These are phyloP conservation scores for Raddia distichophylla DNA, from an alignment of 176 grass and related monocot species.

Conservation along the genomic window DNA sequence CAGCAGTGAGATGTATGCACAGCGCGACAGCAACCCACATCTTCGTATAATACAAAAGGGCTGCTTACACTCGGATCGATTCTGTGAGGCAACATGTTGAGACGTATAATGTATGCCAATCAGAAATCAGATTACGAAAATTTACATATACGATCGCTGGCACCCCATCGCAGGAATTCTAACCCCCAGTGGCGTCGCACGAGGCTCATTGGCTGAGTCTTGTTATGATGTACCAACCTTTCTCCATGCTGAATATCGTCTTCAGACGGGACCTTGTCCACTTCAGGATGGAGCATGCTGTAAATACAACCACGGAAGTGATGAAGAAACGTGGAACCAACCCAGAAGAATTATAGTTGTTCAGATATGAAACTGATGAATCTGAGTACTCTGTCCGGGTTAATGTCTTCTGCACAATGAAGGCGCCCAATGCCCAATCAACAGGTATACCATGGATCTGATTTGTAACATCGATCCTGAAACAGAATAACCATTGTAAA, in stretches of 20 bases:
- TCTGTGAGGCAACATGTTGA: not conserved
- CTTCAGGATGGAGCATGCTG: slow-evolving; percentile 60
- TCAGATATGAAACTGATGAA: slow-evolving; percentile 53
- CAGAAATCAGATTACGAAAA: slow-evolving; percentile 33
- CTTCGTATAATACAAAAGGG: slow-evolving; percentile 39
- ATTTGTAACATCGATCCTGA: slow-evolving; percentile 84
- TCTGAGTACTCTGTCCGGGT: slow-evolving; percentile 50
- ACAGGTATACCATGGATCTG: slow-evolving; percentile 62
- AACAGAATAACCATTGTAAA: slow-evolving; percentile 31
- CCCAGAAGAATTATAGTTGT: slow-evolving; percentile 46
- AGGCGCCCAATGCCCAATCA: slow-evolving; percentile 91
- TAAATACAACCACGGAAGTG: slow-evolving; percentile 52
- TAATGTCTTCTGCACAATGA: slow-evolving; percentile 59
- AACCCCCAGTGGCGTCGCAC: not conserved
- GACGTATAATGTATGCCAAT: not conserved
- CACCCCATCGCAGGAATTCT: slow-evolving; percentile 31
- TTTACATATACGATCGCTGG: slow-evolving; percentile 41
- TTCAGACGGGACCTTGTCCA: slow-evolving; percentile 61
- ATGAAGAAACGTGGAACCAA: slow-evolving; percentile 54
- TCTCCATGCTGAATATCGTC: slow-evolving; percentile 80
- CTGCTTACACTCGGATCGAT: slow-evolving; percentile 18
- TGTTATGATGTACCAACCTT: slow-evolving; percentile 69
- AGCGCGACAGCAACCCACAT: slow-evolving; percentile 39
- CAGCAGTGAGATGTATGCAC: not conserved
- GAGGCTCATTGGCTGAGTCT: slow-evolving; percentile 54